These are phyloP conservation scores for Pogostemon cablin DNA, from an alignment of 257 asterid species.

Conservation along the genomic window DNA sequence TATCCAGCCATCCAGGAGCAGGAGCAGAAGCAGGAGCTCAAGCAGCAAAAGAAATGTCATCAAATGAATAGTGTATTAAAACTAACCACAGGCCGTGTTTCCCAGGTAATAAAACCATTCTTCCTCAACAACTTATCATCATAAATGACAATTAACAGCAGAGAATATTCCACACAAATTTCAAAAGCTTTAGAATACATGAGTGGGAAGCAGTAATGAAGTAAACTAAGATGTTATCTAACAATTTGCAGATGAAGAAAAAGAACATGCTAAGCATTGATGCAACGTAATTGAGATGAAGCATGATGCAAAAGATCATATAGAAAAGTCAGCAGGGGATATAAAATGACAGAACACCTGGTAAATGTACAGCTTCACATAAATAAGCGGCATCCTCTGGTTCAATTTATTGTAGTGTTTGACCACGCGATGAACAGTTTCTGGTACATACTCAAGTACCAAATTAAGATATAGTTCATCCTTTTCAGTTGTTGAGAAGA, in stretches of 20 bases:
- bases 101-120: neutral
- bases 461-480: slow-evolving; percentile 83
- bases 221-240: neutral
- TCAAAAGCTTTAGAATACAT: neutral
- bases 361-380: slow-evolving; percentile 76
- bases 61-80: neutral
- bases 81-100: slow-evolving; percentile 9
- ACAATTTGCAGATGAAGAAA: neutral
- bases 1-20: neutral
- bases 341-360: slow-evolving; percentile 51
- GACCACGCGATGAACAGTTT: slow-evolving; percentile 80
- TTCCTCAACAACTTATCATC: neutral
- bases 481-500: slow-evolving; percentile 94
- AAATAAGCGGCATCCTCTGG: slow-evolving; percentile 81
- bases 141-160: neutral
- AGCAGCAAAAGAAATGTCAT: slow-evolving; percentile 13
- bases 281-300: neutral
- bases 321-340: neutral
- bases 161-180: slow-evolving; percentile 13
- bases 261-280: neutral
- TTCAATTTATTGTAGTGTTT: slow-evolving; percentile 76
- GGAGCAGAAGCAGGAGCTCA: neutral
- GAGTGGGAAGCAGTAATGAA: slow-evolving; percentile 18
- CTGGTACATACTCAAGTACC: slow-evolving; percentile 90
- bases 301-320: slow-evolving; percentile 14